Conservation (phyloP, 257 asterid genomes). For the Solanum clarkiae region DNA sequence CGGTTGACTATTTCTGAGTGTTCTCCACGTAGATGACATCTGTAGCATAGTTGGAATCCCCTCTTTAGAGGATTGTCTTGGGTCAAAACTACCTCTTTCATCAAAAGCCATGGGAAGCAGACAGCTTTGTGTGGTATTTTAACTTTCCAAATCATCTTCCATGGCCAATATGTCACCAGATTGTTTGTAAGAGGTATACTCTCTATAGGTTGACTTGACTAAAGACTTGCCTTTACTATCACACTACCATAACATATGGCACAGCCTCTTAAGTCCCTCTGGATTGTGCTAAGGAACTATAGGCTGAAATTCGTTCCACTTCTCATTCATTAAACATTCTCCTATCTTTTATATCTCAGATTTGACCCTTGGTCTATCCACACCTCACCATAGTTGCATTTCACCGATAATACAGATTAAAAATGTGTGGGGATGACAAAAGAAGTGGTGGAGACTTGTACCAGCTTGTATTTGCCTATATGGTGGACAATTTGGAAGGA, state of each 20-base stretch:
- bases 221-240: neutral
- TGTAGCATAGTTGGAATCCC: neutral
- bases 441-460: no score
- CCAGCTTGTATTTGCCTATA: no score
- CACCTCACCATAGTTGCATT: neutral
- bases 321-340: neutral
- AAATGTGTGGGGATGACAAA: neutral
- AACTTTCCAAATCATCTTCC: neutral
- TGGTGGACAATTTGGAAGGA: no score
- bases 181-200: neutral
- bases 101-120: neutral
- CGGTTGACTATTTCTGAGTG: neutral
- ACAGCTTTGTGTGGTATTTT: neutral
- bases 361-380: neutral
- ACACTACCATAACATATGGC: neutral
- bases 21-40: neutral
- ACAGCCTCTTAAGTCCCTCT: neutral
- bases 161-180: neutral
- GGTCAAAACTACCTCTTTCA: neutral
- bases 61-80: neutral
- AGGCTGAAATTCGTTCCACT: neutral
- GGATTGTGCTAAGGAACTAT: neutral
- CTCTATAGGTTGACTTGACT: neutral
- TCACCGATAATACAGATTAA: neutral
- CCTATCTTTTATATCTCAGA: neutral